Conservation (phyloP, 257 asterid species). For the Fraxinus cuspidata region DNA sequence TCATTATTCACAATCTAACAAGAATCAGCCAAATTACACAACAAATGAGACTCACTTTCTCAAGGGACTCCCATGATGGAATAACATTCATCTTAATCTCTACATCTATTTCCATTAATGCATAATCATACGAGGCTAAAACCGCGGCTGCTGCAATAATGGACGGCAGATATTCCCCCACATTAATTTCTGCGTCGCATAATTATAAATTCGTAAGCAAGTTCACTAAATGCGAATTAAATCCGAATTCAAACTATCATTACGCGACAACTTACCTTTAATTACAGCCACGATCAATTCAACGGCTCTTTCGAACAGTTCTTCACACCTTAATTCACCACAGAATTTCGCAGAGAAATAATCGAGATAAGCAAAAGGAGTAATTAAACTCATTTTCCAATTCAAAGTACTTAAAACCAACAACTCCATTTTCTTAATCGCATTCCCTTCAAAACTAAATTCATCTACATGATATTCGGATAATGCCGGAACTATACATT, state of each 20-base stretch:
- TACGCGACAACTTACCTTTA: conserved; percentile 34
- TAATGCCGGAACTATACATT: conserved; percentile 39
- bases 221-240: conserved; percentile 14
- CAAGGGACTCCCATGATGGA: conserved; percentile 42
- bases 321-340: conserved; percentile 27
- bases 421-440: conserved; percentile 51
- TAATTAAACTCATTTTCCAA: conserved; percentile 48
- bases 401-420: conserved; percentile 44
- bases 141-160: conserved; percentile 56
- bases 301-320: conserved; percentile 31
- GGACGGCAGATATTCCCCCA: conserved; percentile 44
- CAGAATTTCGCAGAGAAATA: conserved; percentile 45
- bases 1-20: background rate
- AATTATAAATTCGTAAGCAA: background rate
- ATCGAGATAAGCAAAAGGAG: conserved; percentile 49
- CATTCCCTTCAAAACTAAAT: conserved; percentile 36
- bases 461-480: conserved; percentile 41
- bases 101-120: conserved; percentile 28
- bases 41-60: conserved; percentile 44
- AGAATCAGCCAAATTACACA: background rate
- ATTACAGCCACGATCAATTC: conserved; percentile 34
- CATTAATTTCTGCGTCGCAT: conserved; percentile 38
- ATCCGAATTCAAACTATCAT: background rate
- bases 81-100: conserved; percentile 39
- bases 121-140: conserved; percentile 45